These are phyloP conservation scores for Kwoniella heveanensis DNA, from an alignment of 768 basidiomycete genomes.

Conservation along the genomic window DNA sequence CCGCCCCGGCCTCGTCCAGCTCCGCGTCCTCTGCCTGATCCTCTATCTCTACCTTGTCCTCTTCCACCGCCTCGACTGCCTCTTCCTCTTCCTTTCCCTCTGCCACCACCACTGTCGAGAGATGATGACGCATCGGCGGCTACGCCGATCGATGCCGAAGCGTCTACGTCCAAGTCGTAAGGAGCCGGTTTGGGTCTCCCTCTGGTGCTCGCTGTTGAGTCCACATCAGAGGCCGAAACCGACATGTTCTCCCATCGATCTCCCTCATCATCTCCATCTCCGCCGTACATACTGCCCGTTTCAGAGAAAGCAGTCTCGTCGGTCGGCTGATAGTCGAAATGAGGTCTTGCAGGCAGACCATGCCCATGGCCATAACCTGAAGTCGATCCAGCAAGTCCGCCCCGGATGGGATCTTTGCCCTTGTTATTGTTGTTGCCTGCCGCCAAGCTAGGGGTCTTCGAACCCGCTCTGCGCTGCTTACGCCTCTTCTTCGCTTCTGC, in stretches of 20 bases:
- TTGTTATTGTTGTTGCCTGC: neutral
- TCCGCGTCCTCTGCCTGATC: slow-evolving; percentile 13
- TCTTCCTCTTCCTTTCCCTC: slow-evolving; percentile 9
- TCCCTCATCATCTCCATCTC: slow-evolving; percentile 15
- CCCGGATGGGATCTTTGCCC: neutral
- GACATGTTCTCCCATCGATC: slow-evolving; percentile 26
- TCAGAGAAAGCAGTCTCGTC: slow-evolving; percentile 29
- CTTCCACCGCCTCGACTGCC: slow-evolving; percentile 29
- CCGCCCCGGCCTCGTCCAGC: slow-evolving; percentile 3
- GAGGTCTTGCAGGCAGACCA: slow-evolving; percentile 42
- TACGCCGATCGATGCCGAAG: slow-evolving; percentile 7
- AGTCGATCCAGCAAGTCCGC: neutral
- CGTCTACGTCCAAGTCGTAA: slow-evolving; percentile 34
- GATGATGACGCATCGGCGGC: neutral
- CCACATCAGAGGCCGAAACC: slow-evolving; percentile 31
- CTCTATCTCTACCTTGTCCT: slow-evolving; percentile 24
- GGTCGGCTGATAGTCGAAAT: slow-evolving; percentile 47
- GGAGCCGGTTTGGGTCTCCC: slow-evolving; percentile 40
- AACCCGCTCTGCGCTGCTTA: slow-evolving; percentile 54
- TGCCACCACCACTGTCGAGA: slow-evolving; percentile 1
- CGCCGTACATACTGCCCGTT: slow-evolving; percentile 35
- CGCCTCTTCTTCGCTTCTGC: slow-evolving; percentile 67
- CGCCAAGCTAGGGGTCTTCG: slow-evolving; percentile 1
- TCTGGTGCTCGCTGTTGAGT: slow-evolving; percentile 25
- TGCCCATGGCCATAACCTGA: neutral